These are phyloP conservation scores for Boechera retrofracta DNA, from an alignment of 345 rosid genomes.

Conservation along the genomic window DNA sequence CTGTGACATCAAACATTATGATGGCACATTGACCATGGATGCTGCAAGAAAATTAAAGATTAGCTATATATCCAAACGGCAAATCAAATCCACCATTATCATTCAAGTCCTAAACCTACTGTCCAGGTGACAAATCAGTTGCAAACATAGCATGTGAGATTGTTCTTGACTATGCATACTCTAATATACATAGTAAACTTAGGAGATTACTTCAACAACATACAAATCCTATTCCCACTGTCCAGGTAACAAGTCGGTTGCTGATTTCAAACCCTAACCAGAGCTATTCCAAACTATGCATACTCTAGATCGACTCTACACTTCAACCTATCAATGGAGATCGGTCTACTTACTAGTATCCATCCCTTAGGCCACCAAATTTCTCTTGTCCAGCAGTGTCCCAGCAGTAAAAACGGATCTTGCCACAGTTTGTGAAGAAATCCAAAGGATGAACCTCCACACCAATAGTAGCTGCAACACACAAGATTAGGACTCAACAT, in stretches of 20 bases:
- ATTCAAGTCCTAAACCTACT: not conserved
- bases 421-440: slow-evolving; percentile 91
- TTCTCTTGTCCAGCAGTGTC: slow-evolving; percentile 99
- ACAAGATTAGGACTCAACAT: not conserved
- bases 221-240: not conserved
- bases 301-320: not conserved
- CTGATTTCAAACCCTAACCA: not conserved
- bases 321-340: not conserved
- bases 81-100: not conserved
- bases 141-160: not conserved
- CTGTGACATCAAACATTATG: slow-evolving; percentile 97
- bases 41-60: slow-evolving; percentile 49
- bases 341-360: slow-evolving; percentile 72
- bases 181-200: not conserved
- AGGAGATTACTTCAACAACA: not conserved
- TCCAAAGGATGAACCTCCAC: slow-evolving; percentile 97
- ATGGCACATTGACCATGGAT: slow-evolving; percentile 99
- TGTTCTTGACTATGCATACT: not conserved
- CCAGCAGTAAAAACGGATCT: slow-evolving; percentile 95
- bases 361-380: slow-evolving; percentile 96
- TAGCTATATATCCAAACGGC: not conserved
- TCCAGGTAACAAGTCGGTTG: not conserved
- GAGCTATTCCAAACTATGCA: not conserved
- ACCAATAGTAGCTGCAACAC: slow-evolving; percentile 78
- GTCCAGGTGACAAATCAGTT: not conserved